A percentile compares a stretch with the other conserved stretches of the same genome.
Conservation (phyloP, 2,329 filamentous ascomycete species). For the Phaeophleospora eucalypticola region DNA sequence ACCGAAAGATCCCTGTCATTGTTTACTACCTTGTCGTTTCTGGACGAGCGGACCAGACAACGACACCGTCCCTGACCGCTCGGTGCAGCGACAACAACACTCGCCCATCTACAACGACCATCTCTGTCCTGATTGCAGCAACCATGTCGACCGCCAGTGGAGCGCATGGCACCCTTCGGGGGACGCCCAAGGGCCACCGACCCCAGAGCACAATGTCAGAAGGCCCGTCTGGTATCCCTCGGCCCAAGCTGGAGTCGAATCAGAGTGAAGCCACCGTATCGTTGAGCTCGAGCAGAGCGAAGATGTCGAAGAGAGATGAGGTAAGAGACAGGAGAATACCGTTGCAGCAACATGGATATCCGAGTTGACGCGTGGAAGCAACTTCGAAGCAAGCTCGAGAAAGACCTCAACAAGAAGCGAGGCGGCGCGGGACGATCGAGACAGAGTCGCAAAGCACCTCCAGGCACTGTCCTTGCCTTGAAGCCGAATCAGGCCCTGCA, state of each 20-base stretch:
- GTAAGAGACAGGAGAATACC: slow-evolving; percentile 47
- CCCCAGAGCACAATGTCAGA: slow-evolving; percentile 46
- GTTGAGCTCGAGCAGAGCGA: slow-evolving; percentile 89
- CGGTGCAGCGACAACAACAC: background rate
- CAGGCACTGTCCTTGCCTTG: slow-evolving; percentile 89
- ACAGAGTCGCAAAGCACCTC: slow-evolving; percentile 86
- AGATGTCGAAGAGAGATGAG: slow-evolving; percentile 98
- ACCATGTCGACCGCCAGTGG: slow-evolving; percentile 52
- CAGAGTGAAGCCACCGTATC: slow-evolving; percentile 57
- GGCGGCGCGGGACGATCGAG: slow-evolving; percentile 71
- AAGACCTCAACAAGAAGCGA: slow-evolving; percentile 96
- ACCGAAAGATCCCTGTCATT: background rate
- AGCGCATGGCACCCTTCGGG: slow-evolving; percentile 57
- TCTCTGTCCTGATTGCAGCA: slow-evolving; percentile 8
- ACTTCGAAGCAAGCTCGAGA: slow-evolving; percentile 94
- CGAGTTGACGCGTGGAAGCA: slow-evolving; percentile 58
- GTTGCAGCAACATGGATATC: background rate
- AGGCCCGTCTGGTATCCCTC: slow-evolving; percentile 65
- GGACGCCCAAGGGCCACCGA: slow-evolving; percentile 59
- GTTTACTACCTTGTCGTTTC: no score
- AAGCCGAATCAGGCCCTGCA: slow-evolving; percentile 94
- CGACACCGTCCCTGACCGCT: background rate
- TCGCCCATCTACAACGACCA: background rate
- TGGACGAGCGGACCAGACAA: no score
- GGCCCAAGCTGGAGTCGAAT: slow-evolving; percentile 63